Percentiles rank a stretch among this genome's conserved stretches.
phyloP scores from a whole-genome alignment of 768 basidiomycete species.

The Lactarius hatsudake region DNA sequence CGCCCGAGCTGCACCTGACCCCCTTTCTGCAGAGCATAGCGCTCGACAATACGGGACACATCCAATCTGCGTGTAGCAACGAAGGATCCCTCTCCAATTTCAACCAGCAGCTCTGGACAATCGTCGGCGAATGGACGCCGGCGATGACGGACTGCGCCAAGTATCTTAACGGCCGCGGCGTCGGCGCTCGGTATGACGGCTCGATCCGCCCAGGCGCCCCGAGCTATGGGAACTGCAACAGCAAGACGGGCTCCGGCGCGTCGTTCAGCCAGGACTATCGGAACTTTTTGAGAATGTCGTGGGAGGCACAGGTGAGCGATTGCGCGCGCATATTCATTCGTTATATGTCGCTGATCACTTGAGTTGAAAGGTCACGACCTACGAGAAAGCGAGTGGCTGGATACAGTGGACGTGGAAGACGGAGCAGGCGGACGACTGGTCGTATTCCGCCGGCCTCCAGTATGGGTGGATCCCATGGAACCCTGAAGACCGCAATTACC shows the following conservation, averaged over 20 bases:
- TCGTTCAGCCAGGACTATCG: slow-evolving; percentile 77
- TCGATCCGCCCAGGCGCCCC: slow-evolving; percentile 55
- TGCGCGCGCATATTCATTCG: not conserved
- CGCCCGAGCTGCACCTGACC: not conserved
- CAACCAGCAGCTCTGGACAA: slow-evolving; percentile 59
- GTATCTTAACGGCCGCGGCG: slow-evolving; percentile 81
- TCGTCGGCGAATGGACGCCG: slow-evolving; percentile 88
- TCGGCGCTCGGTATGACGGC: slow-evolving; percentile 62
- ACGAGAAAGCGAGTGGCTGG: slow-evolving; percentile 71
- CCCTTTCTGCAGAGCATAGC: slow-evolving; percentile 41
- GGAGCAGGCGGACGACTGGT: slow-evolving; percentile 85
- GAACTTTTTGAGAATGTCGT: slow-evolving; percentile 74
- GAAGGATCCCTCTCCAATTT: slow-evolving; percentile 47
- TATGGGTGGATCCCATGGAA: slow-evolving; percentile 82
- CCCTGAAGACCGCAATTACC: slow-evolving; percentile 52
- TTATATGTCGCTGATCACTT: too few relatives aligned
- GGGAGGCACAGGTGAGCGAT: slow-evolving; percentile 70
- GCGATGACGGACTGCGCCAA: slow-evolving; percentile 75
- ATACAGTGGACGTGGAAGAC: slow-evolving; percentile 85
- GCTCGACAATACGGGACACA: slow-evolving; percentile 53
- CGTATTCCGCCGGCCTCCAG: slow-evolving; percentile 75
- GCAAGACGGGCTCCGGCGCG: slow-evolving; percentile 70
- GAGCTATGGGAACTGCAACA: slow-evolving; percentile 68
- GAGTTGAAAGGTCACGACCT: slow-evolving; percentile 45
- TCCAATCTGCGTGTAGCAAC: slow-evolving; percentile 53